Evolutionary conservation across 441 rosid species (phyloP).

Genomic region (Erysimum cheiri): DNA sequence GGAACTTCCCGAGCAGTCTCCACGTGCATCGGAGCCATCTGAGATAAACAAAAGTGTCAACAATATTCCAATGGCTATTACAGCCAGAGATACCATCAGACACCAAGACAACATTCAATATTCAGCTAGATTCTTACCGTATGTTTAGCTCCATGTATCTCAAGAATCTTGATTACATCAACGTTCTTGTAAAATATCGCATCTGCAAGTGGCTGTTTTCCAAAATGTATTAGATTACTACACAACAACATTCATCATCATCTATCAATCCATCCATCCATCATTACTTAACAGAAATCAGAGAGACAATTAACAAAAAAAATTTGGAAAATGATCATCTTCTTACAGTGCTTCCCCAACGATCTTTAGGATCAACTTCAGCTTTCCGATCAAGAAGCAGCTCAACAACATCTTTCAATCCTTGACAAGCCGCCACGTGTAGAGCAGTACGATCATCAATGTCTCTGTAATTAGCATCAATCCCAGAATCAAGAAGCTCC

Average conservation of each 20-base stretch:
- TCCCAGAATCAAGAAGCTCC: constrained; percentile 69
- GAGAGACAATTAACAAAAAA: background rate
- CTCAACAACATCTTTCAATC: constrained; percentile 60
- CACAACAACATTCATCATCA: background rate
- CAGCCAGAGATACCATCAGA: constrained; percentile 8
- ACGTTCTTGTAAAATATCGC: constrained; percentile 82
- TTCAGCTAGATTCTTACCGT: constrained; percentile 53
- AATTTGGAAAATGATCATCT: background rate
- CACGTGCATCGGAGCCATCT: constrained; percentile 97
- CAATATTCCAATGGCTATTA: constrained; percentile 4
- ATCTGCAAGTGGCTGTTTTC: constrained; percentile 88
- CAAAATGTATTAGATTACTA: constrained; percentile 41
- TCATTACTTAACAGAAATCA: background rate
- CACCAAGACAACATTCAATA: background rate
- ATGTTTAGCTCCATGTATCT: constrained; percentile 79
- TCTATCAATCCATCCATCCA: background rate
- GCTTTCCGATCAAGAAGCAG: constrained; percentile 70
- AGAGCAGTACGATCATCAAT: constrained; percentile 87
- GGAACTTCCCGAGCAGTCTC: constrained; percentile 87
- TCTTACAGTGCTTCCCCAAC: constrained; percentile 97
- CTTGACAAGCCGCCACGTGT: constrained; percentile 93
- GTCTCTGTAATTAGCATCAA: constrained; percentile 77
- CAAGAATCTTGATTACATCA: constrained; percentile 78
- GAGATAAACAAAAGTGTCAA: constrained; percentile 22
- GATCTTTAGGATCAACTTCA: constrained; percentile 68